Conservation (phyloP, 1,284 basidiomycete species). For the Schizophyllum amplum region DNA sequence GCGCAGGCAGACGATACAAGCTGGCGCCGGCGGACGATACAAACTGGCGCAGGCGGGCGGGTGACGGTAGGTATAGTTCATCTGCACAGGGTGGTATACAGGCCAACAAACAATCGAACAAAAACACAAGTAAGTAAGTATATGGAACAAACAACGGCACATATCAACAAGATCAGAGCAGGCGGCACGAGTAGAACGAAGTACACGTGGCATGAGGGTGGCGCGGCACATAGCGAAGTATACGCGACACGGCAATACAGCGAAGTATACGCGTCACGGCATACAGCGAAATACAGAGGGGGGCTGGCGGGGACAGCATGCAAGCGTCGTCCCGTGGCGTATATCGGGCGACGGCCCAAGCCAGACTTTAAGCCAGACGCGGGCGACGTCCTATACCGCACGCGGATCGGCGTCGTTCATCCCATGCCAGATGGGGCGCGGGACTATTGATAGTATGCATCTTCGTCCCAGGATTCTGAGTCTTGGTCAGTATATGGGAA, state of each 20-base stretch:
- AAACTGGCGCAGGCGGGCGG: too few relatives aligned
- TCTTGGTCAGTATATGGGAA: not conserved
- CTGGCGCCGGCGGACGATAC: too few relatives aligned
- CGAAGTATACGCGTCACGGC: not conserved
- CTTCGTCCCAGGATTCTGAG: slow-evolving; percentile 2
- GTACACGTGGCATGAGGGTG: not conserved
- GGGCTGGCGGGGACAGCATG: too few relatives aligned
- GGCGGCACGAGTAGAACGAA: not conserved
- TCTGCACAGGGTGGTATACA: too few relatives aligned
- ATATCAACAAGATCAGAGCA: not conserved
- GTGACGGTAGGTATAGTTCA: too few relatives aligned
- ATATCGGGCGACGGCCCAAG: not conserved
- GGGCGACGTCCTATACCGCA: not conserved
- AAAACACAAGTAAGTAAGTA: too few relatives aligned
- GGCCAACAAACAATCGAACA: too few relatives aligned
- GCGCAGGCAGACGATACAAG: too few relatives aligned
- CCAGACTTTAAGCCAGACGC: too few relatives aligned
- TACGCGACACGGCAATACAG: not conserved
- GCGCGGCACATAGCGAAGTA: not conserved
- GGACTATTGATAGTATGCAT: not conserved
- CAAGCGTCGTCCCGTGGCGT: too few relatives aligned
- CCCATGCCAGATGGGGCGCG: not conserved
- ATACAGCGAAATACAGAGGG: too few relatives aligned
- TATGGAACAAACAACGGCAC: not conserved
- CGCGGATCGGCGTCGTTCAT: too few relatives aligned